phyloP scores from a whole-genome alignment of 108 stramenopile species.

The Schizochytrium sp. region DNA sequence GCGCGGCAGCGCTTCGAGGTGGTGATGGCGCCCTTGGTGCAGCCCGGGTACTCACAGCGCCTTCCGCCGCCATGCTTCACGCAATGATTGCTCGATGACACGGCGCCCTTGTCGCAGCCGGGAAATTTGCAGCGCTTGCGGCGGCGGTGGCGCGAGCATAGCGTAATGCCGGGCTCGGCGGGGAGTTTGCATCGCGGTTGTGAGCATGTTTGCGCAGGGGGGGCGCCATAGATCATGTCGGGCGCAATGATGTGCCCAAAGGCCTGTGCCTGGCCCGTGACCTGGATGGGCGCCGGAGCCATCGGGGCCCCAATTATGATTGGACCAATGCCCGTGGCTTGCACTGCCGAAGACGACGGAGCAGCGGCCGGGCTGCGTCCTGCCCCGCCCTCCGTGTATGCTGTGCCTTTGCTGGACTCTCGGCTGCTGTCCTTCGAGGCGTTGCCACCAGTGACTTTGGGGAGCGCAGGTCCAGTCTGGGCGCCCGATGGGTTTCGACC shows the following conservation, averaged over 20 bases:
- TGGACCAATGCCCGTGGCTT: not conserved
- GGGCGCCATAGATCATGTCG: not conserved
- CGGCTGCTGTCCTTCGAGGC: too few relatives aligned
- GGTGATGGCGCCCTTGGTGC: constrained; percentile 7
- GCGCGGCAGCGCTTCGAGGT: not conserved
- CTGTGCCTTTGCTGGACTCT: too few relatives aligned
- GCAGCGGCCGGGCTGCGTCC: not conserved
- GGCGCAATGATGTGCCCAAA: not conserved
- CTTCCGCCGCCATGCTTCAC: not conserved
- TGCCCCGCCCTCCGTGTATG: too few relatives aligned
- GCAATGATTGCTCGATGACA: not conserved
- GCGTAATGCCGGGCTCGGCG: not conserved
- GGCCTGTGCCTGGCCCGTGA: not conserved
- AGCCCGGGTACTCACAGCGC: not conserved
- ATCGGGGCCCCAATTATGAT: not conserved
- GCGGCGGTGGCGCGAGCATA: not conserved
- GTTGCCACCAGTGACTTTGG: too few relatives aligned
- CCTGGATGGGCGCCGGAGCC: not conserved
- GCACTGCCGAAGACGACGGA: not conserved
- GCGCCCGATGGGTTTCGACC: too few relatives aligned
- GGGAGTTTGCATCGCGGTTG: not conserved
- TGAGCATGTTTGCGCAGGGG: not conserved
- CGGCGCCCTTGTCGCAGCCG: not conserved
- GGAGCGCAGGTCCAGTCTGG: too few relatives aligned
- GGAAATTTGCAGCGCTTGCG: not conserved